A percentile compares a stretch with the other conserved stretches of the same genome.
These are phyloP conservation scores for Rasamsonia emersonii DNA, from an alignment of 2,329 filamentous ascomycete genomes.

Conservation along the genomic window DNA sequence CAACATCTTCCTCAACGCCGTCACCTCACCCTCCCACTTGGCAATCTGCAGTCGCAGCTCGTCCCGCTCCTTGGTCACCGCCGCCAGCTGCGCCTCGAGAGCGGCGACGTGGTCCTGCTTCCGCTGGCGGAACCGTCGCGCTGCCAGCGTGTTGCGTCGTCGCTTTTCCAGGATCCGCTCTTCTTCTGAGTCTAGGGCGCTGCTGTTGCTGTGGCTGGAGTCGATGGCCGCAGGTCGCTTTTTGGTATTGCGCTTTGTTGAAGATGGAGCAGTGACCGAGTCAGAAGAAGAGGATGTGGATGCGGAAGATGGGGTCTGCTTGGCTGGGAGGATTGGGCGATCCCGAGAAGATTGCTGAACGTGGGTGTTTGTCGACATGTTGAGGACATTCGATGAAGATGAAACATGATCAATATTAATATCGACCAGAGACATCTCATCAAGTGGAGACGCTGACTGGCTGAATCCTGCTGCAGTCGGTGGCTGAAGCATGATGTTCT, in stretches of 20 bases:
- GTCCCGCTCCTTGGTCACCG: constrained; percentile 24
- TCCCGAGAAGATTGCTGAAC: too few relatives aligned
- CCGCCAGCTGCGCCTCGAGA: constrained; percentile 25
- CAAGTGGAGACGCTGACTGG: too few relatives aligned
- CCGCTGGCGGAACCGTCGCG: constrained; percentile 27
- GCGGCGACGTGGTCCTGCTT: constrained; percentile 24
- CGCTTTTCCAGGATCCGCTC: constrained; percentile 20
- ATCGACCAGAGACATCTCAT: too few relatives aligned
- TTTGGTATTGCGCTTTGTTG: constrained; percentile 1
- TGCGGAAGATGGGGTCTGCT: too few relatives aligned
- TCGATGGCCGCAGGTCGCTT: constrained; percentile 5
- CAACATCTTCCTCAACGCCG: constrained; percentile 21
- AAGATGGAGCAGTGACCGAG: constrained; percentile 1
- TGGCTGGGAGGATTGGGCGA: too few relatives aligned
- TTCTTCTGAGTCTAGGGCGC: constrained; percentile 9
- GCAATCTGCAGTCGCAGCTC: constrained; percentile 26
- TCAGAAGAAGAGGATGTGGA: constrained; percentile 3
- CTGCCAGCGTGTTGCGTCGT: constrained; percentile 27
- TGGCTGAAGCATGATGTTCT: too few relatives aligned
- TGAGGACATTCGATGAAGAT: too few relatives aligned
- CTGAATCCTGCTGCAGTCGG: too few relatives aligned
- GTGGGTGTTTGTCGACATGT: too few relatives aligned
- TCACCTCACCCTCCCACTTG: constrained; percentile 28
- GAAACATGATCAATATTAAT: too few relatives aligned
- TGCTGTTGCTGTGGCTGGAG: constrained; percentile 7